Evolutionary conservation across 1,284 basidiomycete species (phyloP), one percentile per base, ranked within the genome.

Genomic region (Coriolopsis trogii): DNA sequence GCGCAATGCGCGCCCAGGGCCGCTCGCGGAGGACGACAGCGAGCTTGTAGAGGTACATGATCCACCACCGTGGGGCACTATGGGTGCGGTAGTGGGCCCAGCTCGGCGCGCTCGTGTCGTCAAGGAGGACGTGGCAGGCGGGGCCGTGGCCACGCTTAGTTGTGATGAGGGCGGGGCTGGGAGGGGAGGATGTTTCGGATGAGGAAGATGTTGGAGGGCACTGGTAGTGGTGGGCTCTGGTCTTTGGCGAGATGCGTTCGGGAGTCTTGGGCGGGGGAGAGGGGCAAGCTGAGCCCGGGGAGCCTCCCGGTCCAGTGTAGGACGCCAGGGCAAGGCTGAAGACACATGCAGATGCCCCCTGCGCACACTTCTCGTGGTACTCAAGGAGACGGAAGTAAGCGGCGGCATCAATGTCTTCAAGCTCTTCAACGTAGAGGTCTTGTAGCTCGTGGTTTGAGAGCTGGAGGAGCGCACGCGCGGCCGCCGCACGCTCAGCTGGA

Each of bases 21-120:
- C 51, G 44, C 31, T 46, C 46, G 16, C 51, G 48, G 37, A 56
- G 41, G 39, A 56, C 50, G 39, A 56, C 39, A 23, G 48, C 55
- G 48, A 57, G 45, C 50, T 53, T 51, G 46, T 57, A 57, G 25
- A 57, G 46, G 55, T 57, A 57, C 55, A 53, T 53, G 41, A 57
- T 46, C 55, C 55, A 57, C 55, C 55, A 57, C 34, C 51, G 47
- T 38, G 55, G 55, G 34, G 51, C 46, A 33, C 45, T 48, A n/a
- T 41, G 31, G 31, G 41, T 34, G 18, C 51, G 51, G 48, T 53
- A 57, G 48, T 50, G 55, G 33, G 48, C 48, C 55, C 55, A 57
- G 26, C 45, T 41, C 26, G 39, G 48, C 16, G 45, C 48, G 45
- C 47, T 41, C 40, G 44, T 34, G 41, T 48, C 48, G 41, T 53